A percentile compares a stretch with the other conserved stretches of the same genome.
Conservation (phyloP, 2,329 filamentous ascomycete genomes). For the Xylaria sp. region DNA sequence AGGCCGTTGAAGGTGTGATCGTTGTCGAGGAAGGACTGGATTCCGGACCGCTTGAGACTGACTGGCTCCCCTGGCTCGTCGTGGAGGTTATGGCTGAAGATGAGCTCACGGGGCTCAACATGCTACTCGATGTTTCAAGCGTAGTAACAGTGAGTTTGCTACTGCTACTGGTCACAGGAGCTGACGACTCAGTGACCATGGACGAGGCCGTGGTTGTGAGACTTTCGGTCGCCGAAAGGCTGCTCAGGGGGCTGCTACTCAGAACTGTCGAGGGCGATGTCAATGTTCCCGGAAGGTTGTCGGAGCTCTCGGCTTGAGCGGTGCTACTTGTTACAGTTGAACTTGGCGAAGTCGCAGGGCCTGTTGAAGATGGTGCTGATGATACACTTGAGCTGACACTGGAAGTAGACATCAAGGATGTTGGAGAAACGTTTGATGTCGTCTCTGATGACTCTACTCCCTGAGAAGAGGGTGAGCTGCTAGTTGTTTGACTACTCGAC, state of each 20-base stretch:
- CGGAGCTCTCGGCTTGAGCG: not conserved
- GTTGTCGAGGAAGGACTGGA: conserved; percentile 4
- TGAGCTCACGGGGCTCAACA: conserved; percentile 2
- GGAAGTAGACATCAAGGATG: not conserved
- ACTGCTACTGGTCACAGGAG: conserved; percentile 16
- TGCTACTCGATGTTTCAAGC: conserved; percentile 1
- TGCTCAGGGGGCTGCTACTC: conserved; percentile 18
- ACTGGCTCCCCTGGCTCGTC: conserved; percentile 6
- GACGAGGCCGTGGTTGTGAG: conserved; percentile 14
- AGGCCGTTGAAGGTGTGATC: not conserved
- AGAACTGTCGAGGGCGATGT: not conserved
- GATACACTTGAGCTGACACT: not conserved
- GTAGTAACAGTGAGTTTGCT: conserved; percentile 4
- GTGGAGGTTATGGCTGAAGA: conserved; percentile 2
- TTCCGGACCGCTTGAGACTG: not conserved
- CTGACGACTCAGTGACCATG: conserved; percentile 8
- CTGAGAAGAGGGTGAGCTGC: not conserved
- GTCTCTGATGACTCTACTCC: not conserved
- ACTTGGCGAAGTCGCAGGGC: not conserved
- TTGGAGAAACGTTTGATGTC: conserved; percentile 1
- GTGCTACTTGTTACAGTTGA: not conserved
- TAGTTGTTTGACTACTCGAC: not conserved
- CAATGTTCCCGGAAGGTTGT: not conserved
- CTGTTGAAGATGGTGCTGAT: not conserved
- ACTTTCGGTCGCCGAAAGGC: conserved; percentile 25